These are phyloP conservation scores for Diversispora epigaea DNA, from an alignment of 192 early-diverging fungal genomes.

Conservation along the genomic window DNA sequence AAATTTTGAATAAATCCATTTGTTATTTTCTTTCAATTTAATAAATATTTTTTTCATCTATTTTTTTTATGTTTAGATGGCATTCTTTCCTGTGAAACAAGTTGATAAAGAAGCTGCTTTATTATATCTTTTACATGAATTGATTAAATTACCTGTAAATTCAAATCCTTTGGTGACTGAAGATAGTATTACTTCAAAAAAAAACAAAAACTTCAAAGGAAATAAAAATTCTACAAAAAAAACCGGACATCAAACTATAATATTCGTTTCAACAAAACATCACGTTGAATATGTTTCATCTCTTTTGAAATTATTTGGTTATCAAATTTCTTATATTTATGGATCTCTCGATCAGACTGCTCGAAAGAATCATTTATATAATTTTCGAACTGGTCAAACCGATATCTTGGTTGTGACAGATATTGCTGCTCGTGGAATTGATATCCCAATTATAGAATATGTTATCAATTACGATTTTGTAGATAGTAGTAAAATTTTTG, in stretches of 20 bases:
- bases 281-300: conserved; percentile 93
- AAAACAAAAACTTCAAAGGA: conserved; percentile 41
- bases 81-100: conserved; percentile 84
- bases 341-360: conserved; percentile 92
- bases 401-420: conserved; percentile 93
- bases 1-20: background rate
- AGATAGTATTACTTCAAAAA: conserved; percentile 39
- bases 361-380: conserved; percentile 80
- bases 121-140: conserved; percentile 74
- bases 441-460: conserved; percentile 95
- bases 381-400: conserved; percentile 76
- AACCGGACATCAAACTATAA: conserved; percentile 77
- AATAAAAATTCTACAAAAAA: conserved; percentile 15
- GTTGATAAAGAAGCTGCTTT: conserved; percentile 90
- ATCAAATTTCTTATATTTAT: conserved; percentile 85
- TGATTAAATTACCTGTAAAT: conserved; percentile 65
- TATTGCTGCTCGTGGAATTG: conserved; percentile 98
- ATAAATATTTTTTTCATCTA: background rate
- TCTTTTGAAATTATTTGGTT: conserved; percentile 69
- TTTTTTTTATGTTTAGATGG: conserved; percentile 53
- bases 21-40: background rate
- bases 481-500: conserved; percentile 88
- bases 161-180: conserved; percentile 43
- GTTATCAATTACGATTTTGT: conserved; percentile 98
- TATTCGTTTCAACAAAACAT: conserved; percentile 97